Base-by-base conservation (phyloP, 2,329 filamentous ascomycete species). In the Thermochaetoides dissita region DNA sequence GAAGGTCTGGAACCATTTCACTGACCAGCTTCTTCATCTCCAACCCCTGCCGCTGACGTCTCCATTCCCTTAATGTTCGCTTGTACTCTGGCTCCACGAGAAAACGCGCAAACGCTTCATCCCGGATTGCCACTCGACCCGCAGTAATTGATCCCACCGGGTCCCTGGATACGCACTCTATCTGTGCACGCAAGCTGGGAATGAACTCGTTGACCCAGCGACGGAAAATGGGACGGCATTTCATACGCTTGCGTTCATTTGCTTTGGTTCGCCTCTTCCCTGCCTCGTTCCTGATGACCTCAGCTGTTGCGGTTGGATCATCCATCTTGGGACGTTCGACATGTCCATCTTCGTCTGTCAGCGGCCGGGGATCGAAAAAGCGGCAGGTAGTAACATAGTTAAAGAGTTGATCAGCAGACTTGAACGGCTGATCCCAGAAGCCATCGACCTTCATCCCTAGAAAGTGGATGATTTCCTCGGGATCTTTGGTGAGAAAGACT, bases 121-220 rank as follows among this genome's bases (percentile, higher is more conserved):
- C 51, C 0, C 69, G 66, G 2, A 81, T 63, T 5, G 63, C 40
- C 6, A 68, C 59, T 17, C 77, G 62, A 2, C 55, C 55, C 1
- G 54, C 36, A 1, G 45, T 46, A 9, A 41, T 7, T n/a, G 43
- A 43, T 2, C 28, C 36, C 6, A 11, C 29, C 34, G 33, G 38
- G 2, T 38, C 39, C 7, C 24, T 34, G 17, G 39, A 30, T 7
- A 44, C 38, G 42, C 64, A 67, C 1, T 57, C 58, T 0, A 61
- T 62, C 24, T 64, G 44, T 1, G 59, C 58, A 1, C 65, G 61
- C 44, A 72, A 71, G 2, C 52, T 53, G 0, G 77, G 75, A n/a
- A 81, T 58, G 47, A 74, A 86, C 6, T 78, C 72, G 1, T 79
- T 65, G 5, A 79, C 56, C 69, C 81, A 88, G 6, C 57, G 55